phyloP scores from a whole-genome alignment of 352 stramenopile genomes.

The Globisporangium mamillatum region DNA sequence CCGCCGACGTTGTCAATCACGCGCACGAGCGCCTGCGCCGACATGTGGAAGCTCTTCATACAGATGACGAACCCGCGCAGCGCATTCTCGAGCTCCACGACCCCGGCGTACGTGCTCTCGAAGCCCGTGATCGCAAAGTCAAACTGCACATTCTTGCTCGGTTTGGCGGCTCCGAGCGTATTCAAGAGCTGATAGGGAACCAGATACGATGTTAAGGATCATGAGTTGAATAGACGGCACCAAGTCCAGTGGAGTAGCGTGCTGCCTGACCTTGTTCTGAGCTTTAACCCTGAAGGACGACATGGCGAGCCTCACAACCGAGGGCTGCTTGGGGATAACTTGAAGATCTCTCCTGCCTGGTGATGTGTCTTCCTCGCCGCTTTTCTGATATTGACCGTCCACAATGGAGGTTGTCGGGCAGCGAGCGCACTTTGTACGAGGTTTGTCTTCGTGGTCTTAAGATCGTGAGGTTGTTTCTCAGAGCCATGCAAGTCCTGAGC shows the following conservation, averaged over 20 bases:
- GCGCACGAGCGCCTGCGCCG: slow-evolving; percentile 47
- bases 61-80: slow-evolving; percentile 57
- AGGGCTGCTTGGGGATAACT: not conserved
- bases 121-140: slow-evolving; percentile 62
- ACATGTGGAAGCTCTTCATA: slow-evolving; percentile 57
- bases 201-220: not conserved
- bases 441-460: not conserved
- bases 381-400: slow-evolving; percentile 3
- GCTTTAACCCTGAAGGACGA: slow-evolving; percentile 71
- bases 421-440: not conserved
- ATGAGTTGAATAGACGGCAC: not conserved
- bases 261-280: slow-evolving; percentile 55
- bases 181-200: slow-evolving; percentile 39
- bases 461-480: not conserved
- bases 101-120: slow-evolving; percentile 44
- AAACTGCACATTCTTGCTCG: slow-evolving; percentile 79
- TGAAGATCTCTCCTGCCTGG: not conserved
- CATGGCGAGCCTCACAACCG: slow-evolving; percentile 30
- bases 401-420: not conserved
- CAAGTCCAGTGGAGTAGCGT: not conserved
- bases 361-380: slow-evolving; percentile 1
- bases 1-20: slow-evolving; percentile 52
- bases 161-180: slow-evolving; percentile 62
- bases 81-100: slow-evolving; percentile 46
- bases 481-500: not conserved